Conservation (phyloP, 257 asterid species). For the Plectranthus barbatus region DNA sequence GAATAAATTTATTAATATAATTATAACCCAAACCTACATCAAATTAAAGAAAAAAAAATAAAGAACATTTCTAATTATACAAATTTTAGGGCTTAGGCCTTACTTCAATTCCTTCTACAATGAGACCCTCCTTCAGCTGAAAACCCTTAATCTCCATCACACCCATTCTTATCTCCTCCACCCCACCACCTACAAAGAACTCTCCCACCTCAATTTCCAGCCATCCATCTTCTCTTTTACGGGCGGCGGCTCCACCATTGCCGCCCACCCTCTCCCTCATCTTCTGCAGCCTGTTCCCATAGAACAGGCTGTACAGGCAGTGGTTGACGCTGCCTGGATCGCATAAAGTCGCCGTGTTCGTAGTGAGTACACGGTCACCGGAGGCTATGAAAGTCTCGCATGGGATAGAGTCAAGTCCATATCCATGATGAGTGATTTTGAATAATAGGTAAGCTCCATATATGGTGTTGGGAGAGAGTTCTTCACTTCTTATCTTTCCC, state of each 20-base stretch:
- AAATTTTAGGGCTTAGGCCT: no score
- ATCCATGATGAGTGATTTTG: conserved; percentile 13
- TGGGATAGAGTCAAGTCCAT: conserved; percentile 26
- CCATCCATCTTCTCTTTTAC: conserved; percentile 26
- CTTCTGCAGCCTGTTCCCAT: conserved; percentile 15
- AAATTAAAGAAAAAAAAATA: no score
- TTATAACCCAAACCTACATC: no score
- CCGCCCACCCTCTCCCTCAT: conserved; percentile 19
- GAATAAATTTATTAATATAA: no score
- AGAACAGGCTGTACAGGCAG: conserved; percentile 2
- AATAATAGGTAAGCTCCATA: conserved; percentile 27
- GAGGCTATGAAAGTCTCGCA: conserved; percentile 11
- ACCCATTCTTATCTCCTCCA: no score
- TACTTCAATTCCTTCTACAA: no score
- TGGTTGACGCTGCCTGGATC: neutral
- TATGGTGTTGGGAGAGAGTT: conserved; percentile 18
- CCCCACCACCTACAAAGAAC: conserved; percentile 8
- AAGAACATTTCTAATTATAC: no score
- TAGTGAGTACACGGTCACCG: neutral
- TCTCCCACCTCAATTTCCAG: conserved; percentile 30
- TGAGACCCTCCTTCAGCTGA: no score
- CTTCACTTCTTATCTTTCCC: conserved; percentile 8
- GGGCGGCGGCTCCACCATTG: conserved; percentile 1
- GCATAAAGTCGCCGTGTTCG: conserved; percentile 7
- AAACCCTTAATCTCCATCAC: no score